These are phyloP conservation scores for Kokia cookei DNA, from an alignment of 441 rosid species.

Conservation along the genomic window DNA sequence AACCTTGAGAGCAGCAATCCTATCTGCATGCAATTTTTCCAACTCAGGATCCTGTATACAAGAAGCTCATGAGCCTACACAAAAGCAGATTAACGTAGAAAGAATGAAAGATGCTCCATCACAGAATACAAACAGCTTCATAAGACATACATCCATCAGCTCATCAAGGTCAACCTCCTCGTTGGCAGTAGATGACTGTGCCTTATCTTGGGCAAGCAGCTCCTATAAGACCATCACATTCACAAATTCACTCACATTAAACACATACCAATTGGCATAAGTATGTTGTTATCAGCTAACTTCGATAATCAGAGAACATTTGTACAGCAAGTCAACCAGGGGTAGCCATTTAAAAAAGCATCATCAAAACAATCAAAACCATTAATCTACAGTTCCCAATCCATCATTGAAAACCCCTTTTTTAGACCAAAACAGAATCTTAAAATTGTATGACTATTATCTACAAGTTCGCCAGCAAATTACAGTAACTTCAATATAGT, in stretches of 20 bases:
- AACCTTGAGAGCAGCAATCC: conserved; percentile 93
- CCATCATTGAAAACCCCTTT: not conserved
- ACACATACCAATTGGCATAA: conserved; percentile 1
- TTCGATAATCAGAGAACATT: not conserved
- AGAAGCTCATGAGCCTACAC: conserved; percentile 6
- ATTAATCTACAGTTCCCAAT: not conserved
- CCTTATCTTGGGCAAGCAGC: conserved; percentile 59
- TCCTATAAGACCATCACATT: conserved; percentile 37
- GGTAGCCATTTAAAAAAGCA: not conserved
- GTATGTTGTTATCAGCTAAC: not conserved
- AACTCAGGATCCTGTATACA: conserved; percentile 83
- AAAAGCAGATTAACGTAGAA: not conserved
- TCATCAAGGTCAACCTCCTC: conserved; percentile 88
- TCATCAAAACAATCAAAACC: not conserved
- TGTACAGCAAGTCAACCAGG: not conserved
- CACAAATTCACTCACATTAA: conserved; percentile 2
- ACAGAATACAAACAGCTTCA: not conserved
- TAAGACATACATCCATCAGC: conserved; percentile 76
- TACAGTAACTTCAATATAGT: not conserved
- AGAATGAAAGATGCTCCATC: not conserved
- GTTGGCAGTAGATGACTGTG: conserved; percentile 45
- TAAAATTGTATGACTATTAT: not conserved
- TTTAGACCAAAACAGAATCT: not conserved
- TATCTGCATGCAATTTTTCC: conserved; percentile 83
- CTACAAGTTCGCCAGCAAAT: not conserved